These are phyloP conservation scores for Aspergillus fumigatus DNA, from an alignment of 2,329 filamentous ascomycete genomes.

Conservation along the genomic window DNA sequence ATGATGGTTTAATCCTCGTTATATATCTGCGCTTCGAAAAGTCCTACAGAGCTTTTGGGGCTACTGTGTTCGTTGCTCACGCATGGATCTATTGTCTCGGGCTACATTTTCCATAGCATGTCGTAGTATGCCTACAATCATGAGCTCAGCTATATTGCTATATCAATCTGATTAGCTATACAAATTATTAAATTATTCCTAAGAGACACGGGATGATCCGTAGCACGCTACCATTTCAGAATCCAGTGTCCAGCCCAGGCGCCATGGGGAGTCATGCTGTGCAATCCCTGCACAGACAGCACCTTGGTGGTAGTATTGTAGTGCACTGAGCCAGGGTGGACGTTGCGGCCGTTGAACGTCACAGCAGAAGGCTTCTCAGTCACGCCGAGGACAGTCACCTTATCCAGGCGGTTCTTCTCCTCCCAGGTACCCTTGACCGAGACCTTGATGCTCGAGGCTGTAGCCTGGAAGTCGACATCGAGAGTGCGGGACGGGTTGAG, in stretches of 20 bases:
- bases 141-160: not conserved
- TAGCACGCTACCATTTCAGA: conserved; percentile 47
- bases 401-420: conserved; percentile 56
- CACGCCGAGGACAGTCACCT: conserved; percentile 61
- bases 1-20: not conserved
- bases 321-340: conserved; percentile 43
- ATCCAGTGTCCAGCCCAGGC: conserved; percentile 58
- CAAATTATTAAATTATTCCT: not conserved
- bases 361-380: conserved; percentile 40
- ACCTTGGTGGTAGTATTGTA: conserved; percentile 48
- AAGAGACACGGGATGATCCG: too few relatives aligned
- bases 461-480: conserved; percentile 42
- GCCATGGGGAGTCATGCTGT: conserved; percentile 46
- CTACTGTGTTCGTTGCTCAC: not conserved
- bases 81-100: not conserved
- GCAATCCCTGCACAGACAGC: conserved; percentile 50
- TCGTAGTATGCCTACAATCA: not conserved
- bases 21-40: not conserved
- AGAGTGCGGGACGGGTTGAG: conserved; percentile 53
- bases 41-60: not conserved
- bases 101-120: not conserved
- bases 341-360: conserved; percentile 46
- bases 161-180: not conserved
- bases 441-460: conserved; percentile 43
- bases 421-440: conserved; percentile 49